A percentile compares a stretch with the other conserved stretches of the same genome.
These are phyloP conservation scores for Vaccinium vitisidaea DNA, from an alignment of 148 eudicot species.

Conservation along the genomic window DNA sequence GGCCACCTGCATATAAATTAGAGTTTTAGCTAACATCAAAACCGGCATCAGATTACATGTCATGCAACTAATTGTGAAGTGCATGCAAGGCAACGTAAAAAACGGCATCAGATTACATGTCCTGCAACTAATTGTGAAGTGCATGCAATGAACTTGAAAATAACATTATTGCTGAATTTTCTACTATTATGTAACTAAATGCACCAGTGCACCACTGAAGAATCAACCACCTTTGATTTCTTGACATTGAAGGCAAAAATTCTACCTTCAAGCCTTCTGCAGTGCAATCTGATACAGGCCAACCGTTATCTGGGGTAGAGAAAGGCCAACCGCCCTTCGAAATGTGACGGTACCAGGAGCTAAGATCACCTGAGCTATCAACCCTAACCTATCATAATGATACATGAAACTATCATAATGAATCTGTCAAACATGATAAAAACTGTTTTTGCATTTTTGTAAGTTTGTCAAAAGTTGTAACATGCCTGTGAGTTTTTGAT, in stretches of 20 bases:
- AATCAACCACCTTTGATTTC: background rate
- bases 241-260: background rate
- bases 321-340: constrained; percentile 50
- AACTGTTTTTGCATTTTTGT: background rate
- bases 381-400: constrained; percentile 30
- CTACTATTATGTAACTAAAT: no score
- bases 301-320: constrained; percentile 44
- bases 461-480: background rate
- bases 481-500: constrained; percentile 38
- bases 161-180: no score
- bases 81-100: no score
- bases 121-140: no score
- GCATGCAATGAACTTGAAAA: no score
- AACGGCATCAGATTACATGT: no score
- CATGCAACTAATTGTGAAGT: no score
- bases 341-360: constrained; percentile 42
- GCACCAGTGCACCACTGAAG: background rate
- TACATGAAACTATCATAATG: background rate
- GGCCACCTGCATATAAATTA: constrained; percentile 21
- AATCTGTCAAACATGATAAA: background rate
- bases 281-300: constrained; percentile 53
- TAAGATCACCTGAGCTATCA: constrained; percentile 24
- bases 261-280: constrained; percentile 39
- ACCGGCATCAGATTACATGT: no score
- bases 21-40: background rate